Evolutionary conservation across 2,329 filamentous ascomycete genomes (phyloP), one percentile per base, ranked within the genome.

Genomic region (Cadophora malorum): DNA sequence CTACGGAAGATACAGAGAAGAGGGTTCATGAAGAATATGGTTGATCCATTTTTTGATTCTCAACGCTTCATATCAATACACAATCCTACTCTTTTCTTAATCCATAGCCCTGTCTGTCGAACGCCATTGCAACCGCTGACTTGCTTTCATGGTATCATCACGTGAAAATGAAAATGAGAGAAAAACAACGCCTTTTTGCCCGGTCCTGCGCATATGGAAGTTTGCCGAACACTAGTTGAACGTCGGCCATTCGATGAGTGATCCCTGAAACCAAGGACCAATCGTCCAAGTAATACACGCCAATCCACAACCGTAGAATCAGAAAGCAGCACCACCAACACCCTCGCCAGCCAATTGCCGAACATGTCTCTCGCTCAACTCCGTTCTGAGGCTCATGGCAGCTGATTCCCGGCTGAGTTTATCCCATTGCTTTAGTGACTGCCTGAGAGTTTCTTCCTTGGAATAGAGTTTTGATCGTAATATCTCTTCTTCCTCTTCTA

Each of bases 361-460:
- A 60, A 79, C 75, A 69, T 78, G 76, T 33, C 72, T 72, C 68
- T 78, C 77, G 60, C 76, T 78, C 47, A 78, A 67, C 28, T 79
- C 76, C 23, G 71, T 77, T 47, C 73, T 74, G 47, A 78, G 65
- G 0, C 70, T 75, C 72, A 74, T 74, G 19, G 69, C 69, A 3
- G 65, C 62, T 47, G 72, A 73, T 6, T 78, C 76, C 23, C 74
- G 64, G 23, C 74, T 75, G 45, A 78, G 67, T 47, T 70, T 74
- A 69, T 78, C 75, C 75, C 74, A 79, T 8, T 69, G 67, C 56
- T 74, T 77, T n/a, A 78, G 56, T 2, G 71, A 71, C 33, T 73
- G 72, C 33, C 74, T 73, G 23, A 78, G 59, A 21, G 75, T 76
- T 64, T 77, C 76, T 65, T 78, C 72, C 64, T 78, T 78, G 7